These are phyloP conservation scores for Tympanopsis confertula DNA, from an alignment of 2,329 filamentous ascomycete species.

Conservation along the genomic window DNA sequence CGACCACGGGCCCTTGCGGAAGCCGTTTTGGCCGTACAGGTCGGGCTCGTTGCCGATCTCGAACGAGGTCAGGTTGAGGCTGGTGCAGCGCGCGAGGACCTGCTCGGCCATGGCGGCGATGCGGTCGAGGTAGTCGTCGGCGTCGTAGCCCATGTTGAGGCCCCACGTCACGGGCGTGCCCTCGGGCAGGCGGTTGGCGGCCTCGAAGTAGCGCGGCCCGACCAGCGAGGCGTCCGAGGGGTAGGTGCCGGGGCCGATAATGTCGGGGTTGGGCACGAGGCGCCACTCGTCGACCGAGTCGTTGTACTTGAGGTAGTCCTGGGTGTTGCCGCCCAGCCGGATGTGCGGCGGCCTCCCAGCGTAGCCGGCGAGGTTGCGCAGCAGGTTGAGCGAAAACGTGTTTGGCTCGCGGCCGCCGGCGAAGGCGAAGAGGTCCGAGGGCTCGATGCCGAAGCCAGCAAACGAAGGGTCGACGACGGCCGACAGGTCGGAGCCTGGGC, in stretches of 20 bases:
- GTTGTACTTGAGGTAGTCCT: conserved; percentile 34
- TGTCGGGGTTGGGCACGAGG: conserved; percentile 22
- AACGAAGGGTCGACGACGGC: conserved; percentile 25
- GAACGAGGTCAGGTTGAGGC: conserved; percentile 13
- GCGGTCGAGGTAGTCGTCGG: conserved; percentile 26
- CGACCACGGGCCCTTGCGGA: conserved; percentile 28
- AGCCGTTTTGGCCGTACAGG: conserved; percentile 23
- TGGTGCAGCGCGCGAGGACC: conserved; percentile 9
- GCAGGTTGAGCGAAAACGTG: conserved; percentile 28
- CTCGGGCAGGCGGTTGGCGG: conserved; percentile 32
- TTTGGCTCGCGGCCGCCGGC: conserved; percentile 29
- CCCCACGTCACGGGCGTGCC: conserved; percentile 36
- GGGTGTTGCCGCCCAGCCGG: conserved; percentile 36
- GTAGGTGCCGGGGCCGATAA: conserved; percentile 23
- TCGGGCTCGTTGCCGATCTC: conserved; percentile 18
- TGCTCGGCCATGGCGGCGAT: conserved; percentile 25
- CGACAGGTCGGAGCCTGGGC: too few relatives aligned
- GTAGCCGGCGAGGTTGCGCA: conserved; percentile 34
- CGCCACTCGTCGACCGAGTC: conserved; percentile 18
- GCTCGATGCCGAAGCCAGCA: conserved; percentile 37
- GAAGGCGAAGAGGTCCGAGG: conserved; percentile 38
- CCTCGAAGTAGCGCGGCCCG: conserved; percentile 32
- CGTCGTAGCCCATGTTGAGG: conserved; percentile 33
- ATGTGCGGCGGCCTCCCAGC: conserved; percentile 33
- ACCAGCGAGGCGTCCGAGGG: conserved; percentile 30